Conservation (phyloP, 2,329 filamentous ascomycete genomes). For the Colletotrichum tabaci region DNA sequence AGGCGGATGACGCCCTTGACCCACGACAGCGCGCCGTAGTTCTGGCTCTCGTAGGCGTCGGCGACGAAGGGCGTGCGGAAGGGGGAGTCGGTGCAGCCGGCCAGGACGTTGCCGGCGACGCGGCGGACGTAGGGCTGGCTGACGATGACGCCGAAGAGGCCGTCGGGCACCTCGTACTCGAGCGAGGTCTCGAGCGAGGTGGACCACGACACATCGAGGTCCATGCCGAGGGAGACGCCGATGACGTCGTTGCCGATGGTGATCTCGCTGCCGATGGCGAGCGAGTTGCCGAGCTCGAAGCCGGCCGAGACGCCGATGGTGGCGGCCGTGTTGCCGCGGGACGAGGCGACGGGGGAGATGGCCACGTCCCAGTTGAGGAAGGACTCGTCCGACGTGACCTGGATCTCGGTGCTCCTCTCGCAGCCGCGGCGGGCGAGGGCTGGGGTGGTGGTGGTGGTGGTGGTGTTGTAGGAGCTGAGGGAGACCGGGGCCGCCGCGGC, state of each 20-base stretch:
- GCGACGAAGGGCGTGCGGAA: slow-evolving; percentile 48
- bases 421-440: slow-evolving; percentile 39
- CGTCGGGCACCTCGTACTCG: slow-evolving; percentile 50
- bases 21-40: slow-evolving; percentile 52
- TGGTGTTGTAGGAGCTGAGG: slow-evolving; percentile 6
- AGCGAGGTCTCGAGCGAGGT: slow-evolving; percentile 52
- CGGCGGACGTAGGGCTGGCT: slow-evolving; percentile 53
- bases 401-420: slow-evolving; percentile 45
- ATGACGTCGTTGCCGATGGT: slow-evolving; percentile 46
- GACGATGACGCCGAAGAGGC: slow-evolving; percentile 56
- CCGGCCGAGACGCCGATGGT: slow-evolving; percentile 50
- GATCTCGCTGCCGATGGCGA: slow-evolving; percentile 45
- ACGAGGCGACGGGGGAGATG: slow-evolving; percentile 54
- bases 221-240: slow-evolving; percentile 43
- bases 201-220: slow-evolving; percentile 44
- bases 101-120: slow-evolving; percentile 51
- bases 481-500: not conserved
- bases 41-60: slow-evolving; percentile 52
- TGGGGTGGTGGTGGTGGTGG: not conserved
- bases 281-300: slow-evolving; percentile 51
- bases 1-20: slow-evolving; percentile 56
- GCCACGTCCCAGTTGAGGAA: slow-evolving; percentile 57
- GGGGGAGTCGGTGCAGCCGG: slow-evolving; percentile 51
- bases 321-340: slow-evolving; percentile 46
- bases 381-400: slow-evolving; percentile 45